These are phyloP conservation scores for Aspergillus arachidicola DNA, from an alignment of 2,329 filamentous ascomycete genomes.

Conservation along the genomic window DNA sequence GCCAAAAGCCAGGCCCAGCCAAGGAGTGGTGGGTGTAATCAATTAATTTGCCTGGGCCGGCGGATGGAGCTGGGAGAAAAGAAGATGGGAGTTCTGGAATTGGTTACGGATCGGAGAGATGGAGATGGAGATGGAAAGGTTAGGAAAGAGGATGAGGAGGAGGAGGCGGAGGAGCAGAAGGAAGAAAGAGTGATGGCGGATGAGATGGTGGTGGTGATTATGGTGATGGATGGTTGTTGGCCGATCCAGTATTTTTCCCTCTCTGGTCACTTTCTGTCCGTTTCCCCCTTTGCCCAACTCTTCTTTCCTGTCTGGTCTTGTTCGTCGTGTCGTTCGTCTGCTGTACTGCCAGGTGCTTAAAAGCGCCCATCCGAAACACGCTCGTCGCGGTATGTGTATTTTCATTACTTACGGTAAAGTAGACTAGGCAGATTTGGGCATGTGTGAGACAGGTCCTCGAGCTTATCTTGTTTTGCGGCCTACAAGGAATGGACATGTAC, in stretches of 20 bases:
- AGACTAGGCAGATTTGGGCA: neutral
- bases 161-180: conserved; percentile 7
- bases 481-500: no score
- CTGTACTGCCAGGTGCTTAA: conserved; percentile 1
- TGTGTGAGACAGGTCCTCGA: neutral
- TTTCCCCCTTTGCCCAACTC: conserved; percentile 20
- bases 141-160: conserved; percentile 1
- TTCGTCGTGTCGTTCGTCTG: conserved; percentile 11
- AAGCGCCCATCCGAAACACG: conserved; percentile 15
- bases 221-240: neutral
- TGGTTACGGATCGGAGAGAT: neutral
- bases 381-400: conserved; percentile 15
- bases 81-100: neutral
- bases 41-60: conserved; percentile 4
- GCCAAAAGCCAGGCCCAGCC: conserved; percentile 3
- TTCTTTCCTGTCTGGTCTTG: conserved; percentile 8
- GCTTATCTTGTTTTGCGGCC: no score
- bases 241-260: conserved; percentile 15
- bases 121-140: neutral
- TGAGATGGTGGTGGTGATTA: conserved; percentile 12
- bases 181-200: conserved; percentile 8
- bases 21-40: conserved; percentile 4
- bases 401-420: conserved; percentile 9
- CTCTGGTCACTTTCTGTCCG: conserved; percentile 6
- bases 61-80: neutral